These are phyloP conservation scores for Hymenoscyphus salicellus DNA, from an alignment of 2,329 filamentous ascomycete genomes.

Conservation along the genomic window DNA sequence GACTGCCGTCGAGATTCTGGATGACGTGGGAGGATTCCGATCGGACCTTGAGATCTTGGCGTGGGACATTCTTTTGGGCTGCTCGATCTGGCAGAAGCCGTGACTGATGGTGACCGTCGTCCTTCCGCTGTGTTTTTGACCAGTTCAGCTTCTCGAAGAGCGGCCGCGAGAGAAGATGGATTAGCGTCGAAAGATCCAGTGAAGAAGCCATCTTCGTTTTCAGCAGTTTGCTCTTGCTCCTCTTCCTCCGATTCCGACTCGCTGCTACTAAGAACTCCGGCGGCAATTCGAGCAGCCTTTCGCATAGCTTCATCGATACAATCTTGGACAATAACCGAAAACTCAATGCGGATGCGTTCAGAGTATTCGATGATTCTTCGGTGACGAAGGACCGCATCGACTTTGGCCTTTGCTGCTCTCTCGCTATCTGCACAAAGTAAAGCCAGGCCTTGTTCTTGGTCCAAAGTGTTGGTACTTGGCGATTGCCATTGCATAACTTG, in stretches of 20 bases:
- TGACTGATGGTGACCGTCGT: slow-evolving; percentile 50
- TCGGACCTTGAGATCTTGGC: slow-evolving; percentile 71
- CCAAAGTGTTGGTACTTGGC: slow-evolving; percentile 82
- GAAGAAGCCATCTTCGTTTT: slow-evolving; percentile 51
- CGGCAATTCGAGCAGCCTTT: slow-evolving; percentile 84
- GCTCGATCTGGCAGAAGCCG: slow-evolving; percentile 73
- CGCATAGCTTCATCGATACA: slow-evolving; percentile 89
- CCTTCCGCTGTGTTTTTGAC: slow-evolving; percentile 37
- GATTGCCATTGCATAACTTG: slow-evolving; percentile 97
- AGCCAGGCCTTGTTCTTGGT: slow-evolving; percentile 88
- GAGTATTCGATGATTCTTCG: slow-evolving; percentile 92
- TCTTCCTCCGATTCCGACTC: slow-evolving; percentile 49
- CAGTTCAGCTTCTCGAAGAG: slow-evolving; percentile 42
- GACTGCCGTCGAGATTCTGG: slow-evolving; percentile 71
- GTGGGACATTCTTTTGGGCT: slow-evolving; percentile 91
- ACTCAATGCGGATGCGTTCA: slow-evolving; percentile 91
- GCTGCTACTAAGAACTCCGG: slow-evolving; percentile 66
- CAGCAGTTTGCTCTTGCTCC: slow-evolving; percentile 41
- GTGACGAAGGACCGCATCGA: slow-evolving; percentile 89
- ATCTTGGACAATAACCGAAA: slow-evolving; percentile 87
- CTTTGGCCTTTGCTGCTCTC: slow-evolving; percentile 77
- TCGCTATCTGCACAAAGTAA: slow-evolving; percentile 88
- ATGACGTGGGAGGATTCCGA: slow-evolving; percentile 55
- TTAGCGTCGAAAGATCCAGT: slow-evolving; percentile 54
- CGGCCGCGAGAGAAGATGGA: slow-evolving; percentile 54